Conservation (phyloP, 1,284 basidiomycete species). For the Irpex lacteus region DNA sequence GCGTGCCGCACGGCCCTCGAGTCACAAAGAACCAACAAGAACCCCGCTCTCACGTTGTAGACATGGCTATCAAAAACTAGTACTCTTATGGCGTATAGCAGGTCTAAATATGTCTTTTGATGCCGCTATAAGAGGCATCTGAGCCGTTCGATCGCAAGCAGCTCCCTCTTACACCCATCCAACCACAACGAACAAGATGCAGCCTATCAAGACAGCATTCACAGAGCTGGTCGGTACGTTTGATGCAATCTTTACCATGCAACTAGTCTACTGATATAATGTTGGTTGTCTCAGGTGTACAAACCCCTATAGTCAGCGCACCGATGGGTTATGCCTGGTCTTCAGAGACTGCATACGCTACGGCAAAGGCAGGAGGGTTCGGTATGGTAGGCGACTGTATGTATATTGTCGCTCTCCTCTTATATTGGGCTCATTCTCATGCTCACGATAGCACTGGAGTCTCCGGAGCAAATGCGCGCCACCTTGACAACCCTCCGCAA, state of each 20-base stretch:
- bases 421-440: background rate
- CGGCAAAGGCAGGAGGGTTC: slow-evolving; percentile 64
- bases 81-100: background rate
- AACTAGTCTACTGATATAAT: background rate
- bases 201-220: background rate
- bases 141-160: too few species aligned
- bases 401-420: slow-evolving; percentile 30
- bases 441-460: slow-evolving; percentile 39
- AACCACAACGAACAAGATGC: background rate
- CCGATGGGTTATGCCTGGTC: slow-evolving; percentile 17
- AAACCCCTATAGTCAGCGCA: slow-evolving; percentile 15
- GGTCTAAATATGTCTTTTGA: background rate
- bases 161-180: background rate
- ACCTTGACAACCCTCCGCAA: slow-evolving; percentile 21
- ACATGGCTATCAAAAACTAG: background rate
- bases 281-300: slow-evolving; percentile 6
- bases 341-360: slow-evolving; percentile 34
- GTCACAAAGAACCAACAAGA: background rate
- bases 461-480: slow-evolving; percentile 38
- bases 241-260: background rate
- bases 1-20: too few species aligned
- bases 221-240: slow-evolving; percentile 9
- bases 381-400: slow-evolving; percentile 58
- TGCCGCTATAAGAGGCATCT: background rate
- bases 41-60: background rate